Conservation (phyloP, 2,329 filamentous ascomycete genomes). For the Xylaria polymorpha region DNA sequence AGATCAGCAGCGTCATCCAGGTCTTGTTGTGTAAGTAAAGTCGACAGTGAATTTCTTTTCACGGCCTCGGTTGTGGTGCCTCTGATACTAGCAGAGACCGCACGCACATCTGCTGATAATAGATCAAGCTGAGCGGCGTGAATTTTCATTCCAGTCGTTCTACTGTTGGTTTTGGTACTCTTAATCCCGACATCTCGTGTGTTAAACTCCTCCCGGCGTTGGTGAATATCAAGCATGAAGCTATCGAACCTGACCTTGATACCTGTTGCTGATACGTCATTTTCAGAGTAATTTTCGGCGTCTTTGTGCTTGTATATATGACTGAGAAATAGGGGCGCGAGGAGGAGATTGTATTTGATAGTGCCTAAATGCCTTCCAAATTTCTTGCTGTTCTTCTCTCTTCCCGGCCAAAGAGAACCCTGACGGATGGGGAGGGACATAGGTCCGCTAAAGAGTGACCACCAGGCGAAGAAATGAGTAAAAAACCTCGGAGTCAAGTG, state of each 20-base stretch:
- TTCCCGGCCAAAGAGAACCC: slow-evolving; percentile 87
- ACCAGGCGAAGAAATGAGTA: slow-evolving; percentile 98
- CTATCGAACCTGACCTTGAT: slow-evolving; percentile 95
- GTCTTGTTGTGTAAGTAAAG: slow-evolving; percentile 65
- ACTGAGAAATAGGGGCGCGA: slow-evolving; percentile 93
- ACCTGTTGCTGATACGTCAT: slow-evolving; percentile 88
- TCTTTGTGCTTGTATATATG: slow-evolving; percentile 99
- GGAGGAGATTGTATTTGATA: slow-evolving; percentile 94
- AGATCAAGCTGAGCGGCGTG: slow-evolving; percentile 95
- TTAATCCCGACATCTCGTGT: slow-evolving; percentile 81
- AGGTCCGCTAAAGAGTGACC: slow-evolving; percentile 93
- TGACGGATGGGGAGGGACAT: slow-evolving; percentile 96
- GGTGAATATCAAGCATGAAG: slow-evolving; percentile 96
- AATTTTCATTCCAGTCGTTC: slow-evolving; percentile 93
- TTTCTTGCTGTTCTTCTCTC: slow-evolving; percentile 98
- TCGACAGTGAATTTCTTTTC: slow-evolving; percentile 66
- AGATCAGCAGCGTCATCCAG: slow-evolving; percentile 71
- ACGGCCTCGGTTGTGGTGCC: slow-evolving; percentile 83
- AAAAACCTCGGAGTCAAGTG: slow-evolving; percentile 96
- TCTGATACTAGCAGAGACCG: slow-evolving; percentile 89
- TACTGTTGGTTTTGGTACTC: slow-evolving; percentile 78
- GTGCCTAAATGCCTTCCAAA: slow-evolving; percentile 97
- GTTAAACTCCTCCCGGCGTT: slow-evolving; percentile 90
- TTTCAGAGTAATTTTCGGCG: slow-evolving; percentile 82
- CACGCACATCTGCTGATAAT: slow-evolving; percentile 89